Evolutionary conservation across 1,284 basidiomycete species (phyloP), one percentile per base, ranked within the genome.

Genomic region (Irpex sp.): DNA sequence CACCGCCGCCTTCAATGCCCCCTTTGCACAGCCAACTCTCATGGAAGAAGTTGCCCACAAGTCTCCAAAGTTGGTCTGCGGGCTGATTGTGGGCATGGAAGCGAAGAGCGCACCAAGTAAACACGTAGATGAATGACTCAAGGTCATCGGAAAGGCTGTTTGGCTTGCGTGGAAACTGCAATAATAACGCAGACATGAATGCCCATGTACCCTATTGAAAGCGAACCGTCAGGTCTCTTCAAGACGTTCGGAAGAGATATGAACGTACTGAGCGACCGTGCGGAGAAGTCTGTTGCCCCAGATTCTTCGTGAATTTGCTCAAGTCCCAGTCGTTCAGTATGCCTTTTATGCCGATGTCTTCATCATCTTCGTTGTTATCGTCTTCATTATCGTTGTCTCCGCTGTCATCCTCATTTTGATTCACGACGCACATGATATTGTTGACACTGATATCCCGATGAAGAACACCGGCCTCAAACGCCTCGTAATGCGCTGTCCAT

Each of bases 261-360:
- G 33, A 58, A 49, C 58, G 11, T 19, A 60, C 61, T 3, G 50
- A 59, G 3, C 50, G 61, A 5, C 8, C 11, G 49, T 33, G 21
- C 13, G 15, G 36, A 36, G 43, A 4, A 5, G 43, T n/a, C 2
- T 15, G 9, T 19, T 54, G 7, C 39, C 9, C 9, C 46, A 47
- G 57, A 7, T 39, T 13, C 17, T 26, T 43, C 26, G 11, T 35
- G 33, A 53, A 58, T 49, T 64, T 62, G 19, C 55, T 60, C 37
- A 67, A 35, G 21, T 67, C 68, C 68, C 66, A 68, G 58, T 68
- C 66, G 33, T 21, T 61, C 3, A 67, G 57, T 17, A 67, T 33
- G 7, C 65, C 66, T 15, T 35, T 51, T 17, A 50, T 26, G 26
- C 26, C 17, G 5, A 13, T 11, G 26, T 4, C 8, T 11, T 43